Evolutionary conservation across 345 rosid genomes (phyloP), one percentile per base, ranked within the genome.

Genomic region (Draba incana): DNA sequence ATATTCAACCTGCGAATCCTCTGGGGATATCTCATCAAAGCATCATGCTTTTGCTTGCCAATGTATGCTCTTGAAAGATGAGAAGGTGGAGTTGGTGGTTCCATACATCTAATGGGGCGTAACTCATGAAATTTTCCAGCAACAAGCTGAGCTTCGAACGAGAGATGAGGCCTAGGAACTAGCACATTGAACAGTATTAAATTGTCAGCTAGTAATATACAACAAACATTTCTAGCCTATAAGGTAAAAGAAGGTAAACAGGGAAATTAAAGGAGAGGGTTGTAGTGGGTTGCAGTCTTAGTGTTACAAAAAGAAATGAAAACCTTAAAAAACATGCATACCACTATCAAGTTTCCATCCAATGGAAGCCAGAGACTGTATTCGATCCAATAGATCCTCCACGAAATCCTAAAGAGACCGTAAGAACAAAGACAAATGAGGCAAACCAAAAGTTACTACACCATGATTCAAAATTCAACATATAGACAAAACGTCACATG

Each of bases 321-420:
- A 60, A 38, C 38, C 47, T 33, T 45, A 54, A 2, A 33, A 61
- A 13, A 62, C 35, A 61, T 42, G 41, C 50, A 74, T 84, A 88
- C 98, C 98, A 77, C 99, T 95, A 46, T 89, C 92, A 62, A 89
- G 75, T 78, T 88, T 95, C 99, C 99, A 95, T 73, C 96, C 98
- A 77, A 76, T 85, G 74, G 75, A 80, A 68, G 87, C 91, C 46
- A 86, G 81, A 55, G 66, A 77, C 73, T 92, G 96, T 79, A 85
- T 81, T 63, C 94, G 83, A 69, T 54, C 84, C 92, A 88, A 92
- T 37, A 92, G 72, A 81, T 89, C 99, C 84, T 95, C 99, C 88
- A 95, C 79, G 68, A 92, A 89, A 79, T 92, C 98, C 99, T 95
- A 82, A 69, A 69, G 57, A 57, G 62, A 74, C 23, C 49, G 60